Evolutionary conservation across 139 green algal species (phyloP).

Genomic region (Gonium pectorale): DNA sequence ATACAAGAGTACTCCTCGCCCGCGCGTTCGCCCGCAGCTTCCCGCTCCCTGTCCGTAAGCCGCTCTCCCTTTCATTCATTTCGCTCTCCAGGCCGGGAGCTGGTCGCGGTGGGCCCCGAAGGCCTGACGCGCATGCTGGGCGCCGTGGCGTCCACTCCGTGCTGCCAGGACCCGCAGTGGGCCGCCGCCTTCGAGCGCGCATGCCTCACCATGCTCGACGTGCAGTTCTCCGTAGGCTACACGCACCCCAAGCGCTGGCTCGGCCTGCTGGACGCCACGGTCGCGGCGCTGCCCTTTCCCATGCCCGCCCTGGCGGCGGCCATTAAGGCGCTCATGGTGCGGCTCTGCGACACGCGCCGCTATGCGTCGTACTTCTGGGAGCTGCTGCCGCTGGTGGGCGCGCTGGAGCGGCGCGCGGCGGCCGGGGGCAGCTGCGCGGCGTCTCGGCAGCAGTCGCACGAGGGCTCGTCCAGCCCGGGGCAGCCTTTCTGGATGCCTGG

Average conservation of each 20-base stretch:
- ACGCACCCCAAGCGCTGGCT: slow-evolving; percentile 45
- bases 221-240: slow-evolving; percentile 40
- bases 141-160: slow-evolving; percentile 1
- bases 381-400: slow-evolving; percentile 36
- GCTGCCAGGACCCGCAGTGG: slow-evolving; percentile 28
- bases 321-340: slow-evolving; percentile 24
- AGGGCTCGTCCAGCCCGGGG: neutral
- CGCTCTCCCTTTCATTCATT: too few relatives aligned
- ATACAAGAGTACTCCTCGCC: too few relatives aligned
- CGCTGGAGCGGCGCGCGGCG: slow-evolving; percentile 4
- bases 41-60: too few relatives aligned
- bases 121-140: slow-evolving; percentile 7
- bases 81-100: slow-evolving; percentile 34
- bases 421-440: neutral
- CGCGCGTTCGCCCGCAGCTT: too few relatives aligned
- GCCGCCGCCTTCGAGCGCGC: slow-evolving; percentile 34
- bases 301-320: slow-evolving; percentile 13
- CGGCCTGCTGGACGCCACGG: neutral
- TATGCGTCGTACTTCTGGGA: slow-evolving; percentile 27
- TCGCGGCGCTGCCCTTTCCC: slow-evolving; percentile 10
- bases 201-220: slow-evolving; percentile 9
- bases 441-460: neutral
- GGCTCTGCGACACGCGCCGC: slow-evolving; percentile 22
- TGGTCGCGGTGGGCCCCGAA: slow-evolving; percentile 32
- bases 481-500: neutral